Evolutionary conservation across 495 filamentous ascomycete species (phyloP), one percentile per base, ranked within the genome.

Genomic region (Cercophora newfieldiana): DNA sequence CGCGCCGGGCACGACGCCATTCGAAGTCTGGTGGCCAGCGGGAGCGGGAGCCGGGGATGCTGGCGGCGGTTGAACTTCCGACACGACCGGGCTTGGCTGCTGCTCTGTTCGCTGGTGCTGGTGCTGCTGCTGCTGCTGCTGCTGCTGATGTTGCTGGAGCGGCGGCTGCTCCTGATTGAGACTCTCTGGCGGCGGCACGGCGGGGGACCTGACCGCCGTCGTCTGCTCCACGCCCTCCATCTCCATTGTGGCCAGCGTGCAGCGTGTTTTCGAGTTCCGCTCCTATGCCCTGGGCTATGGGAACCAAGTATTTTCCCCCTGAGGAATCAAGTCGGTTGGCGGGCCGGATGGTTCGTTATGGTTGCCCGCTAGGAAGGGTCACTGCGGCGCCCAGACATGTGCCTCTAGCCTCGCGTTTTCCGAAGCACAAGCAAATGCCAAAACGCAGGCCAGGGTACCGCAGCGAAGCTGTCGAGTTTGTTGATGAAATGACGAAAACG

Each of bases 41-140:
- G 62, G 33, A 22, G 22, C 14, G 22, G 61, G 26, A 14, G 54
- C 26, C 21, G 66, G 50, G 26, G 66, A 56, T 65, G n/a, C n/a
- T n/a, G 59, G 47, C 19, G 64, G 54, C 29, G 54, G 44, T 58
- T 51, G 50, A 31, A 59, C 31, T 18, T 65, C 64, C 10, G 66
- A 60, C 25, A 44, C 54, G 61, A 60, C 63, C 16, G 62, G 56
- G 47, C 55, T 66, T 22, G 70, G 55, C 33, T 30, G 29, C 69
- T 56, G 59, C 59, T 16, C 48, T 14, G 5, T 25, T 66, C 19
- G 55, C 33, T 50, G 64, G 28, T 21, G 57, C 57, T 55, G 37
- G 37, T 12, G 49, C n/a, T 18, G 6, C 1, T 44, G 21, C 55
- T 22, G 33, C 25, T 14, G 44, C 33, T 67, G 18, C 37, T 49